These are phyloP conservation scores for Sphaerosporella brunnea DNA, from an alignment of 495 filamentous ascomycete species.

Conservation along the genomic window DNA sequence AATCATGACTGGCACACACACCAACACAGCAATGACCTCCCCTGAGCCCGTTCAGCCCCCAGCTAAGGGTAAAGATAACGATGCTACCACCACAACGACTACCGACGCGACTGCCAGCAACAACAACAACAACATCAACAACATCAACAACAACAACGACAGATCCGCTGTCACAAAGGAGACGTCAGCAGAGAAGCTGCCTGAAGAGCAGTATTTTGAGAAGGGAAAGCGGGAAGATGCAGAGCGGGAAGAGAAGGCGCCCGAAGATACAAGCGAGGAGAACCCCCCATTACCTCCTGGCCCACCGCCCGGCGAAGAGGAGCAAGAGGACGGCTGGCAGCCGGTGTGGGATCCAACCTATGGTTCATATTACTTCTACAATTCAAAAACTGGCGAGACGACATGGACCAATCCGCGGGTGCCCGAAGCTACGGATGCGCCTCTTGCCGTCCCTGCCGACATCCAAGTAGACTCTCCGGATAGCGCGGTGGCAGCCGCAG, in stretches of 20 bases:
- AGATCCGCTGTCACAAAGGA: too few species aligned
- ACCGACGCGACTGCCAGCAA: too few species aligned
- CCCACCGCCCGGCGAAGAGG: conserved; percentile 30
- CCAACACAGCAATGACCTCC: too few species aligned
- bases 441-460: conserved; percentile 9
- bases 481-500: conserved; percentile 10
- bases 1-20: too few species aligned
- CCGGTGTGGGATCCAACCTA: conserved; percentile 59
- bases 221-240: neutral
- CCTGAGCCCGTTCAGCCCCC: too few species aligned
- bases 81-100: too few species aligned
- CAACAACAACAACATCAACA: too few species aligned
- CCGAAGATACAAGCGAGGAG: conserved; percentile 5
- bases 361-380: conserved; percentile 75
- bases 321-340: conserved; percentile 73
- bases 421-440: conserved; percentile 28
- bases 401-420: conserved; percentile 88
- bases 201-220: too few species aligned
- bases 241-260: too few species aligned
- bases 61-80: too few species aligned
- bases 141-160: too few species aligned
- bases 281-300: conserved; percentile 38
- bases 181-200: neutral
- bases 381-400: conserved; percentile 53
- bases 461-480: conserved; percentile 38